Percentiles rank a stretch among this genome's conserved stretches.
Evolutionary conservation across 345 rosid species (phyloP).

Genomic region (Melaleuca alternifolia): DNA sequence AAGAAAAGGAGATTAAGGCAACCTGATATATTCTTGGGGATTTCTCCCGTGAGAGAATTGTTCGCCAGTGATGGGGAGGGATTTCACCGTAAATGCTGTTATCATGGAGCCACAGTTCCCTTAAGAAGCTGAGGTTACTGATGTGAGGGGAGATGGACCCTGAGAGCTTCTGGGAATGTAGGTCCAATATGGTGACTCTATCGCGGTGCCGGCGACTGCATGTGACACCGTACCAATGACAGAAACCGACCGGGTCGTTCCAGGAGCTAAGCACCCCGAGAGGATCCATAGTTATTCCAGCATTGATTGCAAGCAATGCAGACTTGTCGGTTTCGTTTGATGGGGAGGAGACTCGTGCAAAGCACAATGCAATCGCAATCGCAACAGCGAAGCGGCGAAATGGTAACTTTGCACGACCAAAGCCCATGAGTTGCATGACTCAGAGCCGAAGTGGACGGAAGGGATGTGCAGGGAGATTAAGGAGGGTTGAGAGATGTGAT

Average conservation of each 20-base stretch:
- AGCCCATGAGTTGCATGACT: background rate
- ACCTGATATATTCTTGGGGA: conserved; percentile 5
- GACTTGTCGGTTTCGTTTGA: background rate
- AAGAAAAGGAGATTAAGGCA: conserved; percentile 1
- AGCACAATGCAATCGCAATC: background rate
- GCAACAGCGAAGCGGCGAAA: background rate
- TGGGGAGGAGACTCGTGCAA: conserved; percentile 5
- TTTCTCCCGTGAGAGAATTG: conserved; percentile 6
- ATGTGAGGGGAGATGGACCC: conserved; percentile 1
- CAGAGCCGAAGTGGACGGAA: background rate
- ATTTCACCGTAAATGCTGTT: background rate
- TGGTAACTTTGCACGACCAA: background rate
- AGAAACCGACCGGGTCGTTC: background rate
- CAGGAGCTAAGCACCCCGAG: background rate
- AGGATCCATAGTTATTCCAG: background rate
- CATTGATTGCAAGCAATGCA: background rate
- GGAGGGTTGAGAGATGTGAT: background rate
- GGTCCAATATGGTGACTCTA: background rate
- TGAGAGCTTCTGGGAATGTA: background rate
- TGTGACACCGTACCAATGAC: background rate
- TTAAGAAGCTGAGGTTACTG: background rate
- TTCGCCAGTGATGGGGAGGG: background rate
- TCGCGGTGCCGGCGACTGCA: background rate
- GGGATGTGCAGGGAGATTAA: background rate
- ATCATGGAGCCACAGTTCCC: background rate